Evolutionary conservation across 1,284 basidiomycete species (phyloP).

Genomic region (Neonothopanus nambi): DNA sequence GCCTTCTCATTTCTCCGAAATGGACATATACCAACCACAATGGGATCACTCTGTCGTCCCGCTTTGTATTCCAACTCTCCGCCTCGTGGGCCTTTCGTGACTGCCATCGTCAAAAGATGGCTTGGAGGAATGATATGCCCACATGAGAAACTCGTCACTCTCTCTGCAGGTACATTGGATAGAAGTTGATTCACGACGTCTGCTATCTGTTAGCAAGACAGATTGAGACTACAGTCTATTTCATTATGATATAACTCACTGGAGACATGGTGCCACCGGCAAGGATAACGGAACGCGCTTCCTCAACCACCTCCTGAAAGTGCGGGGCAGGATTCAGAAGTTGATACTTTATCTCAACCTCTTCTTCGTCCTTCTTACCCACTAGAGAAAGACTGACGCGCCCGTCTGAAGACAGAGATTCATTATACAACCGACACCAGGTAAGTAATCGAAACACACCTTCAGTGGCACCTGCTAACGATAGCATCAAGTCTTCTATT

Average conservation of each 20-base stretch:
- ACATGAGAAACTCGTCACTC: slow-evolving; percentile 83
- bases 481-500: slow-evolving; percentile 85
- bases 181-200: slow-evolving; percentile 89
- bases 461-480: slow-evolving; percentile 79
- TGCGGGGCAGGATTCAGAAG: slow-evolving; percentile 91
- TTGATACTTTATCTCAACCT: slow-evolving; percentile 84
- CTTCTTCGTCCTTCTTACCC: slow-evolving; percentile 38
- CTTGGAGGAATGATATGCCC: slow-evolving; percentile 87
- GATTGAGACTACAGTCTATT: slow-evolving; percentile 16
- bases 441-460: slow-evolving; percentile 49
- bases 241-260: slow-evolving; percentile 40
- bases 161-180: slow-evolving; percentile 58
- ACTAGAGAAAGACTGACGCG: slow-evolving; percentile 56
- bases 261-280: slow-evolving; percentile 99
- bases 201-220: slow-evolving; percentile 61
- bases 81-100: slow-evolving; percentile 79
- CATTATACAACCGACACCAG: slow-evolving; percentile 6
- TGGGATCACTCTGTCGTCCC: slow-evolving; percentile 69
- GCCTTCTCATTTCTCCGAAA: neutral
- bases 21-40: slow-evolving; percentile 48
- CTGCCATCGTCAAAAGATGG: slow-evolving; percentile 79
- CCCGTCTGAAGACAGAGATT: slow-evolving; percentile 48
- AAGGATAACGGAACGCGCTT: slow-evolving; percentile 81
- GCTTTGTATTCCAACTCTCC: slow-evolving; percentile 84
- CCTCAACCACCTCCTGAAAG: slow-evolving; percentile 81